Evolutionary conservation across 2,329 filamentous ascomycete species (phyloP).

Genomic region (Herpotrichia juniperi): DNA sequence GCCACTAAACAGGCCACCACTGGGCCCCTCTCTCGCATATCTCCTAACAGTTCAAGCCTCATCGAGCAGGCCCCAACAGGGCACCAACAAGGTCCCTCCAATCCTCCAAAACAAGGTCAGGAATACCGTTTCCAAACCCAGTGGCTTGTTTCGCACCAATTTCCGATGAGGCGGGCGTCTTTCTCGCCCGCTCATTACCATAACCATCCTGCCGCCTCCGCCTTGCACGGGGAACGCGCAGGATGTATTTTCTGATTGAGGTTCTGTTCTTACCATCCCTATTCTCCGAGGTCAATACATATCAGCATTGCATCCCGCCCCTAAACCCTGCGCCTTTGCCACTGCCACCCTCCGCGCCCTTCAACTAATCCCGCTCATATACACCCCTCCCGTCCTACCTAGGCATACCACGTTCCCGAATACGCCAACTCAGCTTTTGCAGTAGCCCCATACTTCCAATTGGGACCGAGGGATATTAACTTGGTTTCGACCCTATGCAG

Average conservation of each 20-base stretch:
- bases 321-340: conserved; percentile 15
- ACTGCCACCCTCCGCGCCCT: conserved; percentile 18
- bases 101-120: conserved; percentile 23
- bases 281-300: conserved; percentile 26
- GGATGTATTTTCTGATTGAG: conserved; percentile 8
- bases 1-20: conserved; percentile 22
- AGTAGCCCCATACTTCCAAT: conserved; percentile 17
- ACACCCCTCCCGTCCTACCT: conserved; percentile 28
- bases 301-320: conserved; percentile 22
- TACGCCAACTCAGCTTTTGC: conserved; percentile 13
- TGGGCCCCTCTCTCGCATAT: conserved; percentile 25
- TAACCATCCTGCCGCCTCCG: conserved; percentile 3
- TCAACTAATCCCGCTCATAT: conserved; percentile 31
- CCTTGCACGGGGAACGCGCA: conserved; percentile 3
- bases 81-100: conserved; percentile 26
- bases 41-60: conserved; percentile 29
- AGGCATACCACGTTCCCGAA: conserved; percentile 27
- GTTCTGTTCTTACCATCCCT: conserved; percentile 21
- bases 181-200: conserved; percentile 6
- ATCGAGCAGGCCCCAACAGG: conserved; percentile 24
- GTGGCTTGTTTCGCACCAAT: conserved; percentile 27
- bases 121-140: conserved; percentile 19
- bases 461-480: conserved; percentile 28
- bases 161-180: conserved; percentile 25
- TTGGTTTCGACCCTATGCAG: conserved; percentile 35